Conservation (phyloP, 2,329 filamentous ascomycete genomes). For the Penicillium sp. region DNA sequence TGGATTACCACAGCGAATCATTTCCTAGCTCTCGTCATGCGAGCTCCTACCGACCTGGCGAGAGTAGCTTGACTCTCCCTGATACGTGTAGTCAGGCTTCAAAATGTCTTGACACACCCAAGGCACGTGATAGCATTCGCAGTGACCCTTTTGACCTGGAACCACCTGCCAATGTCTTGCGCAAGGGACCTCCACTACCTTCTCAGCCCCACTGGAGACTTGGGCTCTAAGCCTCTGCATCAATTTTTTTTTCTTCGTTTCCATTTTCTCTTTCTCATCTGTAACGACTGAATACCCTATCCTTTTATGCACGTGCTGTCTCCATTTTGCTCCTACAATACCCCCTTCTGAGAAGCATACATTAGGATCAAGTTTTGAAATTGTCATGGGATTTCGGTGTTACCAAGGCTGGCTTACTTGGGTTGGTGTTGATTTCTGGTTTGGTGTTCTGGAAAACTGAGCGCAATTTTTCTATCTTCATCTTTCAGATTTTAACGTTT, state of each 20-base stretch:
- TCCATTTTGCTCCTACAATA: neutral
- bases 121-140: slow-evolving; percentile 25
- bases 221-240: neutral
- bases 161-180: slow-evolving; percentile 33
- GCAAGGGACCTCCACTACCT: neutral
- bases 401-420: neutral
- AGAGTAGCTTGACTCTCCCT: slow-evolving; percentile 2
- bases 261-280: neutral
- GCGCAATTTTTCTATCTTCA: neutral
- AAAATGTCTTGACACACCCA: slow-evolving; percentile 5
- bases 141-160: slow-evolving; percentile 41
- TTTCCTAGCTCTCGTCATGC: neutral
- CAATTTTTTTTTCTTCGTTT: neutral
- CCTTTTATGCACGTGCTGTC: neutral
- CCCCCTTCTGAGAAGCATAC: neutral
- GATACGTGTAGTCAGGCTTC: neutral
- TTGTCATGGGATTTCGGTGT: neutral
- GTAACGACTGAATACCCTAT: neutral
- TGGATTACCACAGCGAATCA: slow-evolving; percentile 10
- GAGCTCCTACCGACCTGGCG: slow-evolving; percentile 1
- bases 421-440: neutral
- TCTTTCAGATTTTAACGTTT: neutral
- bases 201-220: neutral
- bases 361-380: neutral
- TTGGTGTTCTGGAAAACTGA: neutral